These are phyloP conservation scores for Hericium alpestre DNA, from an alignment of 768 basidiomycete species.

Conservation along the genomic window DNA sequence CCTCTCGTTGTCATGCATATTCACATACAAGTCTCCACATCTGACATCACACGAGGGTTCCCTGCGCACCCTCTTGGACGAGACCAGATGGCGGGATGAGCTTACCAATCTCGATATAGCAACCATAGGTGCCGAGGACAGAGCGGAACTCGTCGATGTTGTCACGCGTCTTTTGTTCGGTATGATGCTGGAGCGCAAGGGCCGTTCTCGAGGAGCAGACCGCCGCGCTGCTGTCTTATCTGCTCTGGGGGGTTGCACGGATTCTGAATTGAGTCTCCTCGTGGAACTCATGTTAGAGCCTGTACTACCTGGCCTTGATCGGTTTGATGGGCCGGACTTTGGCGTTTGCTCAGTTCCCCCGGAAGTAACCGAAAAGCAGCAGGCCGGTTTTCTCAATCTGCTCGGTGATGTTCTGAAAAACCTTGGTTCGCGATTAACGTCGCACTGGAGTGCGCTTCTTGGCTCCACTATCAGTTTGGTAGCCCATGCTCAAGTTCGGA, in stretches of 20 bases:
- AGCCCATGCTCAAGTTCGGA: constrained; percentile 48
- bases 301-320: constrained; percentile 24
- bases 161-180: constrained; percentile 78
- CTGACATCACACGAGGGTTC: constrained; percentile 49
- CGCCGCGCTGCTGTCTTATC: constrained; percentile 70
- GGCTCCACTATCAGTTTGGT: constrained; percentile 57
- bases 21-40: constrained; percentile 67
- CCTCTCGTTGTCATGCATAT: constrained; percentile 64
- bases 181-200: constrained; percentile 71
- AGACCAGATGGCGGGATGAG: constrained; percentile 83
- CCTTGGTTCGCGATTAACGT: constrained; percentile 60
- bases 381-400: constrained; percentile 75
- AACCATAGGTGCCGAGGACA: constrained; percentile 42
- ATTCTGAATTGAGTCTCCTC: constrained; percentile 65
- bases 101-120: constrained; percentile 61
- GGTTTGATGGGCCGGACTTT: constrained; percentile 20
- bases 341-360: constrained; percentile 18
- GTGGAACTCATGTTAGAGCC: constrained; percentile 84
- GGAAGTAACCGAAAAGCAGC: constrained; percentile 47
- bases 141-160: constrained; percentile 57
- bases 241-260: constrained; percentile 55
- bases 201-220: constrained; percentile 52
- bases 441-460: constrained; percentile 69
- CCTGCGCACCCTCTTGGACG: constrained; percentile 65
- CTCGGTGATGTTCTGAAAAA: constrained; percentile 78